phyloP scores from a whole-genome alignment of 805 yeast species.

The Candida broadrunensis region DNA sequence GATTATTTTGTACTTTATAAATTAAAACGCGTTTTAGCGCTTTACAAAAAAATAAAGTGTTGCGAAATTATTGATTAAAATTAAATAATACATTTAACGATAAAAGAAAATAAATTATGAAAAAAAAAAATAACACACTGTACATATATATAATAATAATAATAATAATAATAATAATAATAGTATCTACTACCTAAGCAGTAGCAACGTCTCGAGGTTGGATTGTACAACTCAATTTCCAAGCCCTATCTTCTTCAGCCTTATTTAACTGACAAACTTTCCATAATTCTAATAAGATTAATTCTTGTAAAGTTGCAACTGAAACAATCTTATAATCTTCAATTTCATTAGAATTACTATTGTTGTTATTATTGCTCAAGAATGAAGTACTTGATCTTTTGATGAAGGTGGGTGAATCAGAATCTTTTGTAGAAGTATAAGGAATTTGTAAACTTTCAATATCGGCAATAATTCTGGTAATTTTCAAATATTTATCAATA shows the following conservation, averaged over 20 bases:
- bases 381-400: slow-evolving; percentile 19
- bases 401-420: slow-evolving; percentile 5
- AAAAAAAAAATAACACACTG: too few relatives aligned
- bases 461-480: slow-evolving; percentile 63
- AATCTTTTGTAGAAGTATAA: slow-evolving; percentile 29
- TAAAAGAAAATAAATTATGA: too few relatives aligned
- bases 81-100: too few relatives aligned
- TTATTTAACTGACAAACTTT: slow-evolving; percentile 59
- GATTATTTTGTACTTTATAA: too few relatives aligned
- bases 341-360: slow-evolving; percentile 1
- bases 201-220: slow-evolving; percentile 46
- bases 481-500: slow-evolving; percentile 68
- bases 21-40: too few relatives aligned
- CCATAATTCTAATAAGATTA: slow-evolving; percentile 68
- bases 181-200: not conserved
- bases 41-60: too few relatives aligned
- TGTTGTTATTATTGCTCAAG: not conserved
- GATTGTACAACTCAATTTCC: slow-evolving; percentile 65
- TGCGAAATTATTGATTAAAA: too few relatives aligned
- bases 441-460: slow-evolving; percentile 67
- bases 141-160: too few relatives aligned
- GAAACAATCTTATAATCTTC: slow-evolving; percentile 40
- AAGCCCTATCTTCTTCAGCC: slow-evolving; percentile 64
- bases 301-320: slow-evolving; percentile 50
- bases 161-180: too few relatives aligned